Percentiles rank a stretch among this genome's conserved stretches.
Conservation (phyloP, 2,329 filamentous ascomycete species). For the Scedosporium dehoogii region DNA sequence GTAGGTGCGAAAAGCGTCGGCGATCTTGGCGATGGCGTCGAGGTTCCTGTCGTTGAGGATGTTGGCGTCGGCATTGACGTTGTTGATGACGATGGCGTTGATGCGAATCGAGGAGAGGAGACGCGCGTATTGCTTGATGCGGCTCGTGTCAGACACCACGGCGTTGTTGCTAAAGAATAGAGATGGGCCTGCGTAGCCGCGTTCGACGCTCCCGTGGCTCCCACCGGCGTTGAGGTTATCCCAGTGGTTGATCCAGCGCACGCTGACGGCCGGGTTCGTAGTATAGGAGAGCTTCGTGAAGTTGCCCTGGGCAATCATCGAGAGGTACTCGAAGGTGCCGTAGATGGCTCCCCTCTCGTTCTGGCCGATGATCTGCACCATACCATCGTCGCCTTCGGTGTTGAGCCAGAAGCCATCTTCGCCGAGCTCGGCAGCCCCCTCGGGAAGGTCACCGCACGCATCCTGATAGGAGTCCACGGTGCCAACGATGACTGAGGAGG, state of each 20-base stretch:
- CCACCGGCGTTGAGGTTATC: conserved; percentile 50
- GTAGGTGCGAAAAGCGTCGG: conserved; percentile 56
- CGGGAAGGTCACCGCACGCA: conserved; percentile 19
- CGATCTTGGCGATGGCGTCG: conserved; percentile 50
- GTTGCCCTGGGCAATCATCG: conserved; percentile 51
- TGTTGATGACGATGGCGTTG: conserved; percentile 60
- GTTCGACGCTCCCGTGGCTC: conserved; percentile 46
- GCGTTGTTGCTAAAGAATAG: conserved; percentile 55
- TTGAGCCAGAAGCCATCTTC: conserved; percentile 54
- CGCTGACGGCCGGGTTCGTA: conserved; percentile 47
- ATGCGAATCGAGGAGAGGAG: conserved; percentile 56
- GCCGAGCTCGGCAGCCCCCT: conserved; percentile 30
- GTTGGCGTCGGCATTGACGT: conserved; percentile 58
- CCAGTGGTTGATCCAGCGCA: conserved; percentile 67
- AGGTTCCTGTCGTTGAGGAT: conserved; percentile 48
- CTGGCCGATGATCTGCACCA: conserved; percentile 48
- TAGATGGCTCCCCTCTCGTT: conserved; percentile 61
- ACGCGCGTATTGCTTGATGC: conserved; percentile 53
- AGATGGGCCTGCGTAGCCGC: conserved; percentile 57
- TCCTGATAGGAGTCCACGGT: conserved; percentile 16
- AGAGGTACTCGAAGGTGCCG: conserved; percentile 59
- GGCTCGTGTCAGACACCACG: conserved; percentile 46
- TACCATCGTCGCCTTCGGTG: conserved; percentile 25
- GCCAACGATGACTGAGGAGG: conserved; percentile 12
- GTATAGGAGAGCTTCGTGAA: conserved; percentile 34